These are phyloP conservation scores for Thermoascus crustaceus DNA, from an alignment of 2,329 filamentous ascomycete species.

Conservation along the genomic window DNA sequence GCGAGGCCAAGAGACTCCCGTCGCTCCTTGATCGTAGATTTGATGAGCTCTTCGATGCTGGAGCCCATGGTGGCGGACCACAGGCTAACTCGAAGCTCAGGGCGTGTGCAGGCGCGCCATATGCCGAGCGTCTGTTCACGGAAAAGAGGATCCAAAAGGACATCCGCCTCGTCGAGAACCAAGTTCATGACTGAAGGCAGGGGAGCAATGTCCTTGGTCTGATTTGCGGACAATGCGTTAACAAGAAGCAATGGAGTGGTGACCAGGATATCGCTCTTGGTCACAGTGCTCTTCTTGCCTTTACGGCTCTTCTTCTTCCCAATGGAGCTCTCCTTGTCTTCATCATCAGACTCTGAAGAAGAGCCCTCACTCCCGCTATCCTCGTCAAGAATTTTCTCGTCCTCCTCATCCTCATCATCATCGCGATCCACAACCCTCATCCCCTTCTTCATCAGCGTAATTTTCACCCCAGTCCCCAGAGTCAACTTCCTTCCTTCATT, in stretches of 20 bases:
- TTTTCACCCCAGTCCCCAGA: slow-evolving; percentile 65
- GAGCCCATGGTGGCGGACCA: slow-evolving; percentile 98
- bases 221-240: slow-evolving; percentile 55
- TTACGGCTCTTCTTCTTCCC: slow-evolving; percentile 23
- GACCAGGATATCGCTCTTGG: slow-evolving; percentile 71
- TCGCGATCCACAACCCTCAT: slow-evolving; percentile 57
- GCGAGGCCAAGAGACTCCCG: slow-evolving; percentile 32
- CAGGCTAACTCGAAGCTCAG: slow-evolving; percentile 64
- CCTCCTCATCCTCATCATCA: slow-evolving; percentile 28
- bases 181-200: slow-evolving; percentile 64
- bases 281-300: slow-evolving; percentile 39
- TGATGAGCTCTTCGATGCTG: slow-evolving; percentile 72
- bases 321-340: slow-evolving; percentile 21
- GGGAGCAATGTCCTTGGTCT: slow-evolving; percentile 36
- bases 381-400: slow-evolving; percentile 32
- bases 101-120: slow-evolving; percentile 69
- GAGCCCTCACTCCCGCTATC: slow-evolving; percentile 23
- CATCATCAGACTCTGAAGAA: slow-evolving; percentile 30
- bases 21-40: slow-evolving; percentile 56
- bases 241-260: slow-evolving; percentile 72
- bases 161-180: slow-evolving; percentile 88
- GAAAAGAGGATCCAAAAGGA: slow-evolving; percentile 85
- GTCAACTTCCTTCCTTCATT: slow-evolving; percentile 76
- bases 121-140: slow-evolving; percentile 77
- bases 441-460: slow-evolving; percentile 76